phyloP scores from a whole-genome alignment of 768 basidiomycete genomes.

The Gloeostereum incarnatum region DNA sequence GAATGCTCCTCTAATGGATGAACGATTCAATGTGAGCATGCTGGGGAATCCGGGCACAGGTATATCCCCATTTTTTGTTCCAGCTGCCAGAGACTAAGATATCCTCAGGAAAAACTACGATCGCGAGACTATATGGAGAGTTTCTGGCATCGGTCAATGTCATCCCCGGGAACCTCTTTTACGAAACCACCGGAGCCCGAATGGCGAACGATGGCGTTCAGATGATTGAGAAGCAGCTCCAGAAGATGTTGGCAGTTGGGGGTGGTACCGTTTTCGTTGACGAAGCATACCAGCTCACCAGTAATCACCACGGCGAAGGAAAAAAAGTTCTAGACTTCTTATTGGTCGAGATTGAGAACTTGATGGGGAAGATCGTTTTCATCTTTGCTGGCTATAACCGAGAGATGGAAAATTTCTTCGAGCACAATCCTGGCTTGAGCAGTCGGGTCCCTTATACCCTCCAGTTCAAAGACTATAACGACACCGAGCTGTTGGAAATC shows the following conservation, averaged over 20 bases:
- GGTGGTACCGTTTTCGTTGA: constrained; percentile 65
- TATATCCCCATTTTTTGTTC: constrained; percentile 15
- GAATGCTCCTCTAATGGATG: constrained; percentile 36
- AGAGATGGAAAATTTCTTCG: constrained; percentile 72
- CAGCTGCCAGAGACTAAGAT: background rate
- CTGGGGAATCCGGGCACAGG: constrained; percentile 73
- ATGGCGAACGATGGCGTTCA: constrained; percentile 50
- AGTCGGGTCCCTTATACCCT: constrained; percentile 58
- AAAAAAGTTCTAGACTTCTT: constrained; percentile 57
- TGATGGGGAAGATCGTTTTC: constrained; percentile 54
- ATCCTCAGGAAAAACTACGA: constrained; percentile 53
- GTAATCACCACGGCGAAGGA: constrained; percentile 36
- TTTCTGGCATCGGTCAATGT: constrained; percentile 49
- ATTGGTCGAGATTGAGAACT: constrained; percentile 69
- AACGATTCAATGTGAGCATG: constrained; percentile 54
- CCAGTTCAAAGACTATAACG: constrained; percentile 48
- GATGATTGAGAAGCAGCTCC: constrained; percentile 39
- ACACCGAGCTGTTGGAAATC: constrained; percentile 27
- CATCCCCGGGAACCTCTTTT: constrained; percentile 40
- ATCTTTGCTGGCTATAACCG: constrained; percentile 63
- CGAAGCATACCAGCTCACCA: constrained; percentile 61
- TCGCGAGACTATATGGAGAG: constrained; percentile 54
- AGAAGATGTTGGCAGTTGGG: constrained; percentile 34
- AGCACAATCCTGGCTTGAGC: constrained; percentile 60
- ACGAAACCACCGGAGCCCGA: constrained; percentile 55